Evolutionary conservation across 495 filamentous ascomycete genomes (phyloP).

Genomic region (Margaritispora aquatica): DNA sequence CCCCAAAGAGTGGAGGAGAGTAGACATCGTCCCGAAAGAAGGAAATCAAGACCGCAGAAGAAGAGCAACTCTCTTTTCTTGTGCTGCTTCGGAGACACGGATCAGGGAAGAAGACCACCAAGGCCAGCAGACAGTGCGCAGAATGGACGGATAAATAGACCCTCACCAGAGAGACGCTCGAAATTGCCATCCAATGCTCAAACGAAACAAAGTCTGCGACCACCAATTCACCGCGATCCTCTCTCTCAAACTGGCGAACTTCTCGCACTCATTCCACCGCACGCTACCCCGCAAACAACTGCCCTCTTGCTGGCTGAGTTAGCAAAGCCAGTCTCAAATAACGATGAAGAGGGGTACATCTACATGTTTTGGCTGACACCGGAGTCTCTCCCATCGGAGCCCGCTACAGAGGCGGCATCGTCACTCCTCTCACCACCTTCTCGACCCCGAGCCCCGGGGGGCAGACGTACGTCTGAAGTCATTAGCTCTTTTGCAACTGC

Average conservation of each 20-base stretch:
- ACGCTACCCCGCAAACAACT: constrained; percentile 56
- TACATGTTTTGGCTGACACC: constrained; percentile 94
- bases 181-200: not conserved
- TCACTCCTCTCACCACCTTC: constrained; percentile 48
- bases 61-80: constrained; percentile 15
- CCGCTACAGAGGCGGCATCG: constrained; percentile 51
- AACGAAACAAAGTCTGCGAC: constrained; percentile 3
- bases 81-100: constrained; percentile 23
- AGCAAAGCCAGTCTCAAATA: constrained; percentile 68
- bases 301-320: constrained; percentile 66
- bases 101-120: constrained; percentile 13
- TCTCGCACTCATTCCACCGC: constrained; percentile 60
- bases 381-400: constrained; percentile 40
- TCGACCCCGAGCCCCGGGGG: constrained; percentile 31
- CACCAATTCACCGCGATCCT: constrained; percentile 16
- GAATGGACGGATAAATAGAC: constrained; percentile 1
- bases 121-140: constrained; percentile 14
- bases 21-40: constrained; percentile 5
- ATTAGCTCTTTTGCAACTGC: constrained; percentile 32
- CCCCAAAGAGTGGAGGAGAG: not conserved
- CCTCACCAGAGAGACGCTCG: constrained; percentile 5
- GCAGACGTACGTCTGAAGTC: constrained; percentile 59
- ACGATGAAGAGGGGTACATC: constrained; percentile 87
- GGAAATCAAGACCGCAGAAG: constrained; percentile 1
- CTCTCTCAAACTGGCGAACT: constrained; percentile 45